Evolutionary conservation across 139 green algal species (phyloP).

Genomic region (Zygnema cylindricum): DNA sequence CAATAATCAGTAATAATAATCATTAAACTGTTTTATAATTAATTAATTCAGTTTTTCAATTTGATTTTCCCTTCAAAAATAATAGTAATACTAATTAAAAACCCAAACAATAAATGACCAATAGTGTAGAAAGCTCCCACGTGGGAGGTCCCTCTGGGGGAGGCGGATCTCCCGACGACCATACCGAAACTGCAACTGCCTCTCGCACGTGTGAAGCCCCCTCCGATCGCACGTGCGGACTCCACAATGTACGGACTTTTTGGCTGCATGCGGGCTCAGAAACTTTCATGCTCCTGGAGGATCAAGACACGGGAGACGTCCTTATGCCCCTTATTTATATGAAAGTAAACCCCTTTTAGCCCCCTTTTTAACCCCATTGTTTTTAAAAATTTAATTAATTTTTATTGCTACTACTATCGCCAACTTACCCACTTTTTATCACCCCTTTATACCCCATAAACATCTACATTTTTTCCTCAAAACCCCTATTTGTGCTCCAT

Average conservation of each 20-base stretch:
- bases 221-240: too few relatives aligned
- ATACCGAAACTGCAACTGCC: too few relatives aligned
- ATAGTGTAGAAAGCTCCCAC: too few relatives aligned
- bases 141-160: too few relatives aligned
- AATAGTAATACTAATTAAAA: too few relatives aligned
- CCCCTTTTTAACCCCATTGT: neutral
- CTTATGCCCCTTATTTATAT: slow-evolving; percentile 73
- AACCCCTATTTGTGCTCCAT: neutral
- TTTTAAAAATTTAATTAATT: neutral
- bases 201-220: too few relatives aligned
- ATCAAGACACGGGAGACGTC: slow-evolving; percentile 68
- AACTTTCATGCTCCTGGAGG: slow-evolving; percentile 69
- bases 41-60: too few relatives aligned
- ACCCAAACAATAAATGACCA: too few relatives aligned
- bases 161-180: too few relatives aligned
- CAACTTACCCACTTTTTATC: neutral
- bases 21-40: too few relatives aligned
- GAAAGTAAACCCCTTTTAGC: slow-evolving; percentile 41
- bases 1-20: too few relatives aligned
- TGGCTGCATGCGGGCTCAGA: neutral
- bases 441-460: neutral
- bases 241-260: neutral
- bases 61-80: too few relatives aligned
- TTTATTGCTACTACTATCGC: neutral
- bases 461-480: neutral